Base-by-base conservation (phyloP, 768 basidiomycete genomes). In the Chlorophyllum brunneum region DNA sequence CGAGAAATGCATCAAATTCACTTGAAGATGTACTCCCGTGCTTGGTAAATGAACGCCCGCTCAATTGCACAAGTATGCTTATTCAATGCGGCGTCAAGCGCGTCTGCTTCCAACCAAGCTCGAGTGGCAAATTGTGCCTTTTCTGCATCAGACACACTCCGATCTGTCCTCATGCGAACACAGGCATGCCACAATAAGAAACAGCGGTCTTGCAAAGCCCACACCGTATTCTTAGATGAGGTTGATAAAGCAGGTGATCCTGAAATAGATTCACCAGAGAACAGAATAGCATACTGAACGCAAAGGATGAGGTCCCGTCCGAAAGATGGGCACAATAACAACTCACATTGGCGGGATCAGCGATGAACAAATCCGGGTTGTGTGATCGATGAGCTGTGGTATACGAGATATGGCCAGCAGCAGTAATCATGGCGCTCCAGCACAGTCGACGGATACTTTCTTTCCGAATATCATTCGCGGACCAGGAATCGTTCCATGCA, bases 1-100 rank as follows among this genome's bases (percentile, higher is more conserved):
- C 54, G 29, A 39, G 46, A 51, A 42, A 45, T 33, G 34, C n/a
- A n/a, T 7, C 11, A 29, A 7, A 68, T 85, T 65, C 63, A 88
- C 88, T 88, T 88, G 73, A 88, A 89, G 23, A 90, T 70, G 58
- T 80, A 85, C 58, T 89, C 88, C 40, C 86, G 73, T 34, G 83
- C 86, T 45, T 82, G 79, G 60, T 79, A 89, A 22, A 90, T 70
- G 59, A 79, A 87, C 7, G 84, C 74, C 56, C 80, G 71, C 65
- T 89, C 88, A 37, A 87, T 72, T 11, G 69, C 70, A 62, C 88
- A 91, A 0, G 78, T 81, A 60, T 90, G 88, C 18, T 65, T 66
- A 58, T 85, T 74, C 51, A 89, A 64, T 23, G 81, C 79, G 27
- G 70, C 66, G 61, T 90, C 88, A 24, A 90, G 78, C 6, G 67